Evolutionary conservation across 768 basidiomycete species (phyloP).

Genomic region (Lentinus brumalis): DNA sequence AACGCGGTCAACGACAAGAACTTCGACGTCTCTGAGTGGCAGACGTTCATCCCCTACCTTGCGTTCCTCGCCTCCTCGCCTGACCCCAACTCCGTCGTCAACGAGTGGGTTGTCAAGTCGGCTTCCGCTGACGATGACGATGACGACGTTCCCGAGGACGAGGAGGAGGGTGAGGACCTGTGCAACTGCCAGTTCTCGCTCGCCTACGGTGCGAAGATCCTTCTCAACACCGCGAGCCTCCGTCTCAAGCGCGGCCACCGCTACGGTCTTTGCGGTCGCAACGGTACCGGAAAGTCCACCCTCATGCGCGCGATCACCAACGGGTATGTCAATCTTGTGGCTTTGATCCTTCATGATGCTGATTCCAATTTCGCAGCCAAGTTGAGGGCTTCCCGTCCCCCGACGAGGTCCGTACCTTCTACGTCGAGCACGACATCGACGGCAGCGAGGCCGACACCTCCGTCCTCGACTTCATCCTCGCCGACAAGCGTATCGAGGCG

Average conservation of each 20-base stretch:
- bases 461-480: conserved; percentile 84
- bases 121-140: conserved; percentile 77
- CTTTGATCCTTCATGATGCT: conserved; percentile 28
- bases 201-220: conserved; percentile 97
- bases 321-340: conserved; percentile 42
- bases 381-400: conserved; percentile 99
- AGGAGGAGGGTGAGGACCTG: conserved; percentile 97
- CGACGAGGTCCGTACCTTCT: conserved; percentile 97
- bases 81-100: conserved; percentile 66
- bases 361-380: conserved; percentile 51
- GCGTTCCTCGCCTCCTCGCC: conserved; percentile 63
- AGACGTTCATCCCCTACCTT: conserved; percentile 75
- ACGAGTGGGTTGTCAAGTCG: conserved; percentile 89
- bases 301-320: conserved; percentile 94
- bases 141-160: conserved; percentile 73
- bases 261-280: conserved; percentile 98
- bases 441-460: conserved; percentile 92
- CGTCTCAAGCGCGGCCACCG: conserved; percentile 98
- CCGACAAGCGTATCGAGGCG: conserved; percentile 81
- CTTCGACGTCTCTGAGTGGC: conserved; percentile 91
- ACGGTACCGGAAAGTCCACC: conserved; percentile 97
- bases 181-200: conserved; percentile 99
- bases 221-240: conserved; percentile 94
- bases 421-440: conserved; percentile 99
- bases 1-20: conserved; percentile 89